phyloP scores from a whole-genome alignment of 164 flowering plant species.

The Chimonanthus salicifolius region DNA sequence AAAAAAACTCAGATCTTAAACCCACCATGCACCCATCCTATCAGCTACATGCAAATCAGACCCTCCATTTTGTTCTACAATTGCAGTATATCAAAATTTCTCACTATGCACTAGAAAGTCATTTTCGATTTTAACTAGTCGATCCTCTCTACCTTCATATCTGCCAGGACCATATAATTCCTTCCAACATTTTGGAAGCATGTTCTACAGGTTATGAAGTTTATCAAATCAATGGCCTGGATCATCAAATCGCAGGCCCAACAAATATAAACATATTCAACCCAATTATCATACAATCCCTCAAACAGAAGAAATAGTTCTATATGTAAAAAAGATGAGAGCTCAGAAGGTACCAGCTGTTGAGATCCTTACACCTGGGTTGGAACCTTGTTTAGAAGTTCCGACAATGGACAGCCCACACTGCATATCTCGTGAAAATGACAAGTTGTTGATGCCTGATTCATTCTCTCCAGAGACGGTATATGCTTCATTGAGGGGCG shows the following conservation, averaged over 20 bases:
- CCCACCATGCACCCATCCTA: no score
- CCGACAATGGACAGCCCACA: conserved; percentile 27
- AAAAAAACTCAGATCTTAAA: no score
- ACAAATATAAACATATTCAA: not conserved
- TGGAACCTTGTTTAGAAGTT: conserved; percentile 30
- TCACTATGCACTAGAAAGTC: no score
- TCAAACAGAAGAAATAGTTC: not conserved
- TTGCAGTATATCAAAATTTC: no score
- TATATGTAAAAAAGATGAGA: not conserved
- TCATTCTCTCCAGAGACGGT: conserved; percentile 34
- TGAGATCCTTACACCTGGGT: conserved; percentile 22
- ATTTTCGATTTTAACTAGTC: no score
- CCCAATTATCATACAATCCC: not conserved
- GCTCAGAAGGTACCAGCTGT: conserved; percentile 17
- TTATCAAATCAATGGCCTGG: not conserved
- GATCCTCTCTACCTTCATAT: not conserved
- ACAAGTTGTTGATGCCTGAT: conserved; percentile 12
- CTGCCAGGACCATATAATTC: not conserved
- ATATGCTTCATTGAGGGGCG: conserved; percentile 26
- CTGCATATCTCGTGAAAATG: conserved; percentile 32
- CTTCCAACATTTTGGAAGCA: not conserved
- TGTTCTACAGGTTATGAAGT: not conserved
- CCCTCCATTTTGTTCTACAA: no score
- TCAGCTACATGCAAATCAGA: no score
- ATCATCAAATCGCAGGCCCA: not conserved